phyloP scores from a whole-genome alignment of 441 rosid species.

The Bruguiera hainesii region DNA sequence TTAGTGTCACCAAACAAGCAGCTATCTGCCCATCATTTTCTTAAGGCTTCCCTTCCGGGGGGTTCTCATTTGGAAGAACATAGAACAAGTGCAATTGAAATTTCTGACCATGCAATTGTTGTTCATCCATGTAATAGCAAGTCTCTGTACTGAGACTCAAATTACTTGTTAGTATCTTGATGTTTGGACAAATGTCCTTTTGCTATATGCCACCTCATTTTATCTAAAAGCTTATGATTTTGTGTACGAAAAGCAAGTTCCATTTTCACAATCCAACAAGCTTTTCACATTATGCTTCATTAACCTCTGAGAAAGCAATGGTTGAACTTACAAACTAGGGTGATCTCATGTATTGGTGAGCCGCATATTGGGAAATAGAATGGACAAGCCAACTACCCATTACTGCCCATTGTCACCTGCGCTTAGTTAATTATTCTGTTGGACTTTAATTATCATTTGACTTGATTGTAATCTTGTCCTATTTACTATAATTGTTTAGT shows the following conservation, averaged over 20 bases:
- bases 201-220: too few relatives aligned
- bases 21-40: too few relatives aligned
- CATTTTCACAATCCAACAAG: not conserved
- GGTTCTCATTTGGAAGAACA: too few relatives aligned
- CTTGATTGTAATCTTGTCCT: conserved; percentile 16
- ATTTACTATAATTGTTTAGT: conserved; percentile 6
- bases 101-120: too few relatives aligned
- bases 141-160: too few relatives aligned
- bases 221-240: too few relatives aligned
- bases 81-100: too few relatives aligned
- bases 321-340: conserved; percentile 15
- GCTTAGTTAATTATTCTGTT: conserved; percentile 13
- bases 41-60: too few relatives aligned
- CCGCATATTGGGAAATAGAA: conserved; percentile 15
- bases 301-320: conserved; percentile 15
- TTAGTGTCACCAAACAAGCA: too few relatives aligned
- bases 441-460: conserved; percentile 12
- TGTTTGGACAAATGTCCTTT: too few relatives aligned
- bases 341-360: conserved; percentile 6
- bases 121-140: too few relatives aligned
- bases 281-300: conserved; percentile 1
- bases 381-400: conserved; percentile 25
- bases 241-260: not conserved
- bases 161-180: too few relatives aligned
- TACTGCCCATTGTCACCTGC: conserved; percentile 12